A percentile compares a stretch with the other conserved stretches of the same genome.
phyloP scores from a whole-genome alignment of 305 asterid species.

The Ilex paraguariensis region DNA sequence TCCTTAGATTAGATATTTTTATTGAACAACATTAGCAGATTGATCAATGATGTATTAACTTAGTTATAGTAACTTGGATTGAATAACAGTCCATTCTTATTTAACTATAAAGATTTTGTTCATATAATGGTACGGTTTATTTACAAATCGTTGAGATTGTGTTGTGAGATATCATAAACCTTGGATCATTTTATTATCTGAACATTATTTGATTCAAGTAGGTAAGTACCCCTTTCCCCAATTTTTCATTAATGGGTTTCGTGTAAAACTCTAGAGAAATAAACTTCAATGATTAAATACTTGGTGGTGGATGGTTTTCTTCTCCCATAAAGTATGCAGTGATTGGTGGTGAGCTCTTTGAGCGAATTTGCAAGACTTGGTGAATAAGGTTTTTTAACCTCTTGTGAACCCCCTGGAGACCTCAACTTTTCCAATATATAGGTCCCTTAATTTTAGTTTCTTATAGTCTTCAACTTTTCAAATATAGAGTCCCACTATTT shows the following conservation, averaged over 20 bases:
- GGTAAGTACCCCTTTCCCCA: constrained; percentile 23
- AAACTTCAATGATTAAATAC: too few relatives aligned
- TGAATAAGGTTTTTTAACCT: constrained; percentile 18
- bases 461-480: not conserved
- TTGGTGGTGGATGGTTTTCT: not conserved
- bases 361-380: constrained; percentile 23
- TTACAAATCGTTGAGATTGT: constrained; percentile 67
- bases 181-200: constrained; percentile 63
- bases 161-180: constrained; percentile 69
- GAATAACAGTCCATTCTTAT: too few relatives aligned
- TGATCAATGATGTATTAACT: too few relatives aligned
- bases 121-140: too few relatives aligned
- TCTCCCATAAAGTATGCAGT: constrained; percentile 18
- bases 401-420: not conserved
- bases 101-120: too few relatives aligned
- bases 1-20: too few relatives aligned
- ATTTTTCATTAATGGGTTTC: not conserved
- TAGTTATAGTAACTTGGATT: too few relatives aligned
- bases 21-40: too few relatives aligned
- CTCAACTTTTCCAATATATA: not conserved
- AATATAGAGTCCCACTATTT: not conserved
- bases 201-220: constrained; percentile 67
- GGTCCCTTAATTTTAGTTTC: not conserved
- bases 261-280: not conserved
- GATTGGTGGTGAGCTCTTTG: constrained; percentile 20